phyloP scores from a whole-genome alignment of 1,284 basidiomycete genomes.

The Rhodotorula glutinis region DNA sequence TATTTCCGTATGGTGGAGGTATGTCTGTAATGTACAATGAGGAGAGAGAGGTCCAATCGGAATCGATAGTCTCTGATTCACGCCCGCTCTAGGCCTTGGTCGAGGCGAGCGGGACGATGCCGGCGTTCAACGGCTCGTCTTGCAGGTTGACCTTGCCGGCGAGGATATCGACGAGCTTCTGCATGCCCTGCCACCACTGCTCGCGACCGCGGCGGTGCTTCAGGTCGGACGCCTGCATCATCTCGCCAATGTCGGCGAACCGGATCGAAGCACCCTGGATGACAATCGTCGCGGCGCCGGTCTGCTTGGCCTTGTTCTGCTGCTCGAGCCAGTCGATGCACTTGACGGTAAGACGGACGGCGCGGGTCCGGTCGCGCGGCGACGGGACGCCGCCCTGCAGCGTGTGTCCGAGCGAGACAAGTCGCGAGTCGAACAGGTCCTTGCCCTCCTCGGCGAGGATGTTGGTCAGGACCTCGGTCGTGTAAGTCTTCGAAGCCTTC shows the following conservation, averaged over 20 bases:
- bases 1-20: not conserved
- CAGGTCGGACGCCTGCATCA: slow-evolving; percentile 84
- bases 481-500: slow-evolving; percentile 80
- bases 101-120: slow-evolving; percentile 12
- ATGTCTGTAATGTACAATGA: not conserved
- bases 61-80: too few relatives aligned
- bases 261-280: slow-evolving; percentile 75
- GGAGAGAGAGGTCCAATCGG: too few relatives aligned
- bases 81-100: not conserved
- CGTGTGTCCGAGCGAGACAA: slow-evolving; percentile 91
- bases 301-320: slow-evolving; percentile 55
- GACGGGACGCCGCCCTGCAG: slow-evolving; percentile 93
- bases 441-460: slow-evolving; percentile 93
- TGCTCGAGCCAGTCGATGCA: slow-evolving; percentile 92
- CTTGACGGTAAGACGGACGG: slow-evolving; percentile 80
- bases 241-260: slow-evolving; percentile 79
- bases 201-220: slow-evolving; percentile 76
- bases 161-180: slow-evolving; percentile 47
- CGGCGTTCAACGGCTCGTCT: slow-evolving; percentile 19
- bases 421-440: slow-evolving; percentile 86
- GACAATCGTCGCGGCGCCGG: slow-evolving; percentile 80
- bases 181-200: slow-evolving; percentile 75
- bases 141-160: slow-evolving; percentile 27
- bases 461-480: slow-evolving; percentile 85
- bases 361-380: slow-evolving; percentile 86